These are phyloP conservation scores for Austroboletus olivaceoglutinosus DNA, from an alignment of 1,284 basidiomycete species.

Conservation along the genomic window DNA sequence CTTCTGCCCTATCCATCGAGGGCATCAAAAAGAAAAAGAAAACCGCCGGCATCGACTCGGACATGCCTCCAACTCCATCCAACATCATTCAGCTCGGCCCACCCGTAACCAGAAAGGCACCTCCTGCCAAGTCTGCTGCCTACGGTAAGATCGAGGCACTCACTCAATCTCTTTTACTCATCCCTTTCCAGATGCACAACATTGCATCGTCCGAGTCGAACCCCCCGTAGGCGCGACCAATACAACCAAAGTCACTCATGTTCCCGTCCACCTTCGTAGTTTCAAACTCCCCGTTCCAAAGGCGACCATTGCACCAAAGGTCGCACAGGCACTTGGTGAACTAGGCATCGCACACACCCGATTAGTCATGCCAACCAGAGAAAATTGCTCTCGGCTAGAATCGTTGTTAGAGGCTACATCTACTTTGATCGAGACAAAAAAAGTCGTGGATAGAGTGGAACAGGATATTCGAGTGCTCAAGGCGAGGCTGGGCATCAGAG, in stretches of 20 bases:
- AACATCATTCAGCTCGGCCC: conserved; percentile 42
- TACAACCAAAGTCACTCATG: conserved; percentile 72
- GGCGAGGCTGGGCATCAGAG: conserved; percentile 61
- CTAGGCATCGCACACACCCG: conserved; percentile 71
- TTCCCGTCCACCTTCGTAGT: conserved; percentile 77
- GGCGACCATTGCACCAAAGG: conserved; percentile 66
- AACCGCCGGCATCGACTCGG: conserved; percentile 43
- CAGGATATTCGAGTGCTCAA: conserved; percentile 76
- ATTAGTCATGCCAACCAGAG: conserved; percentile 88
- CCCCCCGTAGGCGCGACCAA: conserved; percentile 45
- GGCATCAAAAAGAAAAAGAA: conserved; percentile 50
- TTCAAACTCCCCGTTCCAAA: conserved; percentile 80
- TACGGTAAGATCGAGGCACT: conserved; percentile 47
- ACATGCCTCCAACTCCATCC: conserved; percentile 57
- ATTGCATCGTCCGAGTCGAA: conserved; percentile 78
- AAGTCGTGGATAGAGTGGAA: conserved; percentile 80
- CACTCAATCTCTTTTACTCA: conserved; percentile 3
- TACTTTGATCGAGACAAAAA: conserved; percentile 82
- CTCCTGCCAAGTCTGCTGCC: conserved; percentile 52
- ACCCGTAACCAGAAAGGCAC: conserved; percentile 45
- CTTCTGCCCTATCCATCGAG: conserved; percentile 43
- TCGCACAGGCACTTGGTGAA: conserved; percentile 73
- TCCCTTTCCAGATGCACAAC: conserved; percentile 53
- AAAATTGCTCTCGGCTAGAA: conserved; percentile 74
- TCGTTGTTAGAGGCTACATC: conserved; percentile 68